phyloP scores from a whole-genome alignment of 129 eudicot species.

The Flaveria bidentis region DNA sequence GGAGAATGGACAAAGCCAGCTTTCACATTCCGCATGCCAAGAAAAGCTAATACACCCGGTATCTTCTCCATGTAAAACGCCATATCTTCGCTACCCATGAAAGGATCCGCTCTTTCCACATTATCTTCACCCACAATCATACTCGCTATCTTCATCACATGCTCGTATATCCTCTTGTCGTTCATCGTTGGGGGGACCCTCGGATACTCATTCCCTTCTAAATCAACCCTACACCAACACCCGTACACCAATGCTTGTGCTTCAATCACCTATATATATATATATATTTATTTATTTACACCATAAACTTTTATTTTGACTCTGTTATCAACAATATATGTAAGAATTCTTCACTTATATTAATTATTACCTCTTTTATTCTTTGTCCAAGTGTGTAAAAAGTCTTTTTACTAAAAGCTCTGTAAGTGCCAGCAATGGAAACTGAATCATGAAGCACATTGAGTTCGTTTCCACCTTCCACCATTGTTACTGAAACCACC shows the following conservation, averaged over 20 bases:
- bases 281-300: too few relatives aligned
- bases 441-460: constrained; percentile 57
- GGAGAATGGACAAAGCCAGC: constrained; percentile 45
- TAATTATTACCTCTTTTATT: constrained; percentile 55
- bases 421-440: constrained; percentile 59
- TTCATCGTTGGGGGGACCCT: constrained; percentile 59
- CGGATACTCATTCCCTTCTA: constrained; percentile 48
- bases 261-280: constrained; percentile 41
- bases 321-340: too few relatives aligned
- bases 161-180: constrained; percentile 51
- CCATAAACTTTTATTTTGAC: too few relatives aligned
- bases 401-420: constrained; percentile 61
- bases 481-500: constrained; percentile 67
- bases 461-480: constrained; percentile 48
- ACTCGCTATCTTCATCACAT: constrained; percentile 35
- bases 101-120: constrained; percentile 25
- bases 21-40: constrained; percentile 53
- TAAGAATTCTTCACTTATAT: too few relatives aligned
- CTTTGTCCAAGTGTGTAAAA: constrained; percentile 54
- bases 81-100: constrained; percentile 77
- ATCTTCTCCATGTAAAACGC: constrained; percentile 55
- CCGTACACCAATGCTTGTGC: constrained; percentile 58
- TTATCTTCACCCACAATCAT: constrained; percentile 53
- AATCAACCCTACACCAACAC: constrained; percentile 52
- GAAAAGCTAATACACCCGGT: constrained; percentile 51